Evolutionary conservation across 495 filamentous ascomycete species (phyloP).

Genomic region (Penicillium macrosclerotiorum): DNA sequence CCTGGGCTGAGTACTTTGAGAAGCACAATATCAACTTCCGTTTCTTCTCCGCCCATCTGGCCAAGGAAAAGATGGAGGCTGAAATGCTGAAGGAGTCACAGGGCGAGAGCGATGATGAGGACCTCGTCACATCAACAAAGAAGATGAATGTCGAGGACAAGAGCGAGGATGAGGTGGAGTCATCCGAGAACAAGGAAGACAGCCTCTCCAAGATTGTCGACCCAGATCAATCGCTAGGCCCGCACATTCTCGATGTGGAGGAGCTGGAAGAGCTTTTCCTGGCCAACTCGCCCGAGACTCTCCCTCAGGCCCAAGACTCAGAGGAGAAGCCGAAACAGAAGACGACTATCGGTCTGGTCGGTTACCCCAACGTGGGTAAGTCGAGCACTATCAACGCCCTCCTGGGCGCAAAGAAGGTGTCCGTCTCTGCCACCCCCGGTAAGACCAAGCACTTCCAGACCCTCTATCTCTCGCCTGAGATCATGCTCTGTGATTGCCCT

Average conservation of each 20-base stretch:
- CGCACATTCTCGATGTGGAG: slow-evolving; percentile 83
- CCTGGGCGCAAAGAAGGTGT: slow-evolving; percentile 96
- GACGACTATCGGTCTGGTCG: slow-evolving; percentile 88
- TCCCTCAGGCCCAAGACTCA: slow-evolving; percentile 33
- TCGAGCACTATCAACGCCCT: slow-evolving; percentile 99
- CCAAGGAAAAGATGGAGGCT: slow-evolving; percentile 82
- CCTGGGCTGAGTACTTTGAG: slow-evolving; percentile 89
- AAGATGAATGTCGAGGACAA: slow-evolving; percentile 41
- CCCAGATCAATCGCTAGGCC: slow-evolving; percentile 47
- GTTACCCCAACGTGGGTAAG: slow-evolving; percentile 99
- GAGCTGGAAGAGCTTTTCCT: slow-evolving; percentile 91
- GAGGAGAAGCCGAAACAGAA: slow-evolving; percentile 51
- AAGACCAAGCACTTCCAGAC: slow-evolving; percentile 99
- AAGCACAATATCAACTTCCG: slow-evolving; percentile 77
- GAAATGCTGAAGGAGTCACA: slow-evolving; percentile 46
- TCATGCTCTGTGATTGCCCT: slow-evolving; percentile 96
- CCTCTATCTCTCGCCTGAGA: slow-evolving; percentile 83
- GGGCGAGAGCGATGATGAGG: slow-evolving; percentile 48
- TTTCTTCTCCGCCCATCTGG: slow-evolving; percentile 93
- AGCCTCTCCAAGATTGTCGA: slow-evolving; percentile 25
- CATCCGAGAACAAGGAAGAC: slow-evolving; percentile 22
- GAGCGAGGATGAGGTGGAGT: slow-evolving; percentile 29
- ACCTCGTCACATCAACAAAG: slow-evolving; percentile 36
- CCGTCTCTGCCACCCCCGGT: slow-evolving; percentile 93
- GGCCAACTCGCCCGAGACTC: slow-evolving; percentile 59